Evolutionary conservation across 495 filamentous ascomycete species (phyloP).

Genomic region (Daldinia bambusicola): DNA sequence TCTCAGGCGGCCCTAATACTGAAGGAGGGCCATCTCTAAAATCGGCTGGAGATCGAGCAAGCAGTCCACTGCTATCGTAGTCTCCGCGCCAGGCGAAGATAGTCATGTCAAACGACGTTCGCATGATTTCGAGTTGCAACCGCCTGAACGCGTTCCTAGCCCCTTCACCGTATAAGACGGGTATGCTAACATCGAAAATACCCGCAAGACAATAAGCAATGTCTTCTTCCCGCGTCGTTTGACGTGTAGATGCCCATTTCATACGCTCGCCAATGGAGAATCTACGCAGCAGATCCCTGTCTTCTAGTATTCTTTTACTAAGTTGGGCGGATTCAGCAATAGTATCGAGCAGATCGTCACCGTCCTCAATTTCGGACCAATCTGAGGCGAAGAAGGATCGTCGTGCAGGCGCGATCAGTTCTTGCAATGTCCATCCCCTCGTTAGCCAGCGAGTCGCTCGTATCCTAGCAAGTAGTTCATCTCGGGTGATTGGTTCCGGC

Average conservation of each 20-base stretch:
- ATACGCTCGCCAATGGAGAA: slow-evolving; percentile 28
- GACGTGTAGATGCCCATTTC: slow-evolving; percentile 33
- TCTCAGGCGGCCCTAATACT: slow-evolving; percentile 6
- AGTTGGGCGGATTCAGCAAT: slow-evolving; percentile 16
- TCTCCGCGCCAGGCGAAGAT: slow-evolving; percentile 39
- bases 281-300: not conserved
- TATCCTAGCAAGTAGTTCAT: slow-evolving; percentile 7
- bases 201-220: slow-evolving; percentile 33
- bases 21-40: slow-evolving; percentile 11
- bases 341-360: slow-evolving; percentile 16
- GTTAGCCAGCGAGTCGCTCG: slow-evolving; percentile 21
- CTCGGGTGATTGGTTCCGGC: not conserved
- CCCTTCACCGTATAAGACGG: slow-evolving; percentile 39
- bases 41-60: slow-evolving; percentile 24
- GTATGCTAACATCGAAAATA: slow-evolving; percentile 35
- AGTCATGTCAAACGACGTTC: slow-evolving; percentile 32
- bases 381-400: slow-evolving; percentile 23
- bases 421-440: slow-evolving; percentile 39
- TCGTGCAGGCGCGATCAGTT: slow-evolving; percentile 12
- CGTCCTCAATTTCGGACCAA: slow-evolving; percentile 30
- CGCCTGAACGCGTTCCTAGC: slow-evolving; percentile 25
- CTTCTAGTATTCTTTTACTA: slow-evolving; percentile 4
- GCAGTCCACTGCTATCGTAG: slow-evolving; percentile 21
- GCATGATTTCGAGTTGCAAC: slow-evolving; percentile 41
- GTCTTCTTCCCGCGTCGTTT: slow-evolving; percentile 28